These are phyloP conservation scores for Boletus sp. DNA, from an alignment of 1,284 basidiomycete species.

Conservation along the genomic window DNA sequence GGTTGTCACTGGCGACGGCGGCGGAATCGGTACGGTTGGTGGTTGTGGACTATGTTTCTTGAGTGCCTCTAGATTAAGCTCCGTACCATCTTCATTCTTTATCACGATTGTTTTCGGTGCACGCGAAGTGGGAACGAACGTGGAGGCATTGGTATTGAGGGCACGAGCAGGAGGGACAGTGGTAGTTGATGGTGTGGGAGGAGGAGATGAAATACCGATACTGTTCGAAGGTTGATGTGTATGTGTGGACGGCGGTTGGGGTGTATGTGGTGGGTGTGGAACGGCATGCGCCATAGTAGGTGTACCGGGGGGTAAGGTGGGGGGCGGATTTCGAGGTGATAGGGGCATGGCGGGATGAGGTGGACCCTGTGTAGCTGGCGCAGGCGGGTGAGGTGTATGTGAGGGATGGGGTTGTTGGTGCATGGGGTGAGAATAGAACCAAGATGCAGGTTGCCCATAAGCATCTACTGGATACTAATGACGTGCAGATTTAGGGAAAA, in stretches of 20 bases:
- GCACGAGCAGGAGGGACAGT: constrained; percentile 39
- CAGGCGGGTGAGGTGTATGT: constrained; percentile 31
- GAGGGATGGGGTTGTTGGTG: constrained; percentile 39
- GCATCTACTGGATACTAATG: constrained; percentile 26
- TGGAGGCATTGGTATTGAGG: constrained; percentile 56
- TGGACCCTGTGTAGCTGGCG: constrained; percentile 34
- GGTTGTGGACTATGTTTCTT: constrained; percentile 45
- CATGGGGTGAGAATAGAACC: constrained; percentile 34
- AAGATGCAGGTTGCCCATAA: constrained; percentile 25
- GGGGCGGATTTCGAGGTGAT: constrained; percentile 60
- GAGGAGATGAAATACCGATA: constrained; percentile 57
- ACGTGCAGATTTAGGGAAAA: constrained; percentile 17
- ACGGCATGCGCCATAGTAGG: constrained; percentile 59
- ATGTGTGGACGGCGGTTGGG: constrained; percentile 48
- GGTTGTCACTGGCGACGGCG: constrained; percentile 38
- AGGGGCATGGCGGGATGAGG: constrained; percentile 47
- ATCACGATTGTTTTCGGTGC: constrained; percentile 35
- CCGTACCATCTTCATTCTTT: constrained; percentile 50
- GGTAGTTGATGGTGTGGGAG: constrained; percentile 59
- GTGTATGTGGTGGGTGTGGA: constrained; percentile 43
- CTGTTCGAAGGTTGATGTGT: constrained; percentile 46
- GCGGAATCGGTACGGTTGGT: constrained; percentile 40
- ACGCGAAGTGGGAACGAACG: constrained; percentile 54
- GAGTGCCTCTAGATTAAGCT: constrained; percentile 53
- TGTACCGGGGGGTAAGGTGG: constrained; percentile 56